Percentiles rank a stretch among this genome's conserved stretches.
Evolutionary conservation across 2,329 filamentous ascomycete species (phyloP).

Genomic region (Exophiala dermatitidis): DNA sequence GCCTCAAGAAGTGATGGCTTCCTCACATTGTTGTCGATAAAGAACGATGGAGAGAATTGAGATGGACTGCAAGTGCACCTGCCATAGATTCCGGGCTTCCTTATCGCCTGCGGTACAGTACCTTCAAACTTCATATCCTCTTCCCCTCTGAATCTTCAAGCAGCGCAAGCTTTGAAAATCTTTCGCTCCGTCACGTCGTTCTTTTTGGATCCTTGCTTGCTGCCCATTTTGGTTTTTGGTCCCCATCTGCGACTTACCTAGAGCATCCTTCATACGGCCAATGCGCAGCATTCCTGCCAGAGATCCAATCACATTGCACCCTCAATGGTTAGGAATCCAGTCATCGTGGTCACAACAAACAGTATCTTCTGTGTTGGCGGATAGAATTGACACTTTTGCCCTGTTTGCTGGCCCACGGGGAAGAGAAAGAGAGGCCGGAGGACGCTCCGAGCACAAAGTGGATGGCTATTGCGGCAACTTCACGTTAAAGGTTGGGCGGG

Average conservation of each 20-base stretch:
- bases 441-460: background rate
- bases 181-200: conserved; percentile 16
- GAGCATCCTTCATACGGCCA: conserved; percentile 13
- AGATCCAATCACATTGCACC: conserved; percentile 16
- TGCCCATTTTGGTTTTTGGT: conserved; percentile 14
- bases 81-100: background rate
- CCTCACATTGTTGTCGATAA: background rate
- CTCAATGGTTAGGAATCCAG: conserved; percentile 3
- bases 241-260: conserved; percentile 18
- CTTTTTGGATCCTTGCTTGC: conserved; percentile 21
- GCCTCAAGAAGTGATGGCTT: background rate
- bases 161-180: background rate
- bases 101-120: background rate
- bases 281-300: conserved; percentile 19
- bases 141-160: background rate
- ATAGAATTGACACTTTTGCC: background rate
- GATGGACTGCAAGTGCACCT: background rate
- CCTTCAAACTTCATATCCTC: background rate
- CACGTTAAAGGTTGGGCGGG: background rate
- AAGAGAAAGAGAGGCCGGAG: background rate
- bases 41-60: background rate
- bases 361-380: background rate
- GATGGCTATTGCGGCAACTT: background rate
- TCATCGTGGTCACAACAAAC: conserved; percentile 12
- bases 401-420: background rate